Evolutionary conservation across 345 rosid genomes (phyloP).

Genomic region (Eutrema yunnanense): DNA sequence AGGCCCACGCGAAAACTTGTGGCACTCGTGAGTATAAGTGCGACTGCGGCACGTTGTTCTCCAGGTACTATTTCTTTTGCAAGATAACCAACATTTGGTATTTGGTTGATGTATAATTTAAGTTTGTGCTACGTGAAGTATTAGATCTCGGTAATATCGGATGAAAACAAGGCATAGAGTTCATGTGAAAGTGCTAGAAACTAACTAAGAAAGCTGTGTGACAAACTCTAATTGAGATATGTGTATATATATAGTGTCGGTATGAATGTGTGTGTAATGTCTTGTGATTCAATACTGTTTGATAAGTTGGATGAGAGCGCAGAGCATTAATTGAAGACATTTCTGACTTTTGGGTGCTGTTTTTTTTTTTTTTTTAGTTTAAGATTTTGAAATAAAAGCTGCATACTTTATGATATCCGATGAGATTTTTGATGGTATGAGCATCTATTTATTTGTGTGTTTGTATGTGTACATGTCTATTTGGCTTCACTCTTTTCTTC

Average conservation of each 20-base stretch:
- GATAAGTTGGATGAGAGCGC: neutral
- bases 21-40: slow-evolving; percentile 96
- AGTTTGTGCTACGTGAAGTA: neutral
- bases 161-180: neutral
- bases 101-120: neutral
- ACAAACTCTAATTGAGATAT: neutral
- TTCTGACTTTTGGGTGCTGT: slow-evolving; percentile 12
- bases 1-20: slow-evolving; percentile 93
- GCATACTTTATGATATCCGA: slow-evolving; percentile 18
- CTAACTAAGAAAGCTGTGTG: neutral
- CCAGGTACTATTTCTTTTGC: slow-evolving; percentile 47
- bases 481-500: slow-evolving; percentile 27
- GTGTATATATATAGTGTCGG: slow-evolving; percentile 9
- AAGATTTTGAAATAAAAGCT: slow-evolving; percentile 6
- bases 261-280: slow-evolving; percentile 12
- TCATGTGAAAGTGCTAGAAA: slow-evolving; percentile 3
- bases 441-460: slow-evolving; percentile 21
- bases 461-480: slow-evolving; percentile 31
- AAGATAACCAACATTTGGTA: neutral
- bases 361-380: neutral
- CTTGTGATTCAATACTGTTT: slow-evolving; percentile 18
- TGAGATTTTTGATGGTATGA: slow-evolving; percentile 16
- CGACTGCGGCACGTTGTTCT: slow-evolving; percentile 89
- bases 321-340: slow-evolving; percentile 24
- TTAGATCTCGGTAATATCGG: neutral